Evolutionary conservation across 805 yeast species (phyloP).

Genomic region (Metschnikowia picachoensis): DNA sequence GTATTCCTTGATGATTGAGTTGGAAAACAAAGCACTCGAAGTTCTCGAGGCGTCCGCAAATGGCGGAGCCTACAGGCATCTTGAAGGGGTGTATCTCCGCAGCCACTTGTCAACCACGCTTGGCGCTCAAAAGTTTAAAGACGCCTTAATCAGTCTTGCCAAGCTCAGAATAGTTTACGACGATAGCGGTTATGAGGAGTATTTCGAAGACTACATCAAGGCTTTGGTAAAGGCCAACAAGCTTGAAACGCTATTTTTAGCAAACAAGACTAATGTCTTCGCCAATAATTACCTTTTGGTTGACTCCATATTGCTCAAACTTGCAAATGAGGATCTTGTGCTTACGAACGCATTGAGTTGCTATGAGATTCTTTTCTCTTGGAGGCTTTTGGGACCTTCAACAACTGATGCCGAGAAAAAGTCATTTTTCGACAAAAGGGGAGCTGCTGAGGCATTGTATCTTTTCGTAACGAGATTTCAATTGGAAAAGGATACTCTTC

Average conservation of each 20-base stretch:
- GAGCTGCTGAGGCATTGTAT: constrained; percentile 40
- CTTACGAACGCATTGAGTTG: constrained; percentile 29
- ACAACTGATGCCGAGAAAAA: background rate
- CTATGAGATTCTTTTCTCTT: constrained; percentile 38
- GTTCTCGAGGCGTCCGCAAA: constrained; percentile 10
- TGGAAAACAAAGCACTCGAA: constrained; percentile 27
- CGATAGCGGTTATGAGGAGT: constrained; percentile 12
- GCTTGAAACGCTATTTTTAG: constrained; percentile 24
- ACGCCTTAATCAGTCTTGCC: constrained; percentile 12
- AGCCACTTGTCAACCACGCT: constrained; percentile 12
- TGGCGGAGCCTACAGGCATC: background rate
- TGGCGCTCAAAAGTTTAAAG: constrained; percentile 8
- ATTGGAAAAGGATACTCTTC: constrained; percentile 20
- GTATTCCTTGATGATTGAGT: constrained; percentile 19
- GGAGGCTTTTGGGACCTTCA: constrained; percentile 29
- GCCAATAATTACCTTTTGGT: constrained; percentile 26
- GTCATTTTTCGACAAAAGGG: constrained; percentile 34
- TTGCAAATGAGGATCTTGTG: constrained; percentile 30
- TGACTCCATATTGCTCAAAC: constrained; percentile 30
- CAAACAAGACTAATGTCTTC: constrained; percentile 19
- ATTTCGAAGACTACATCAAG: constrained; percentile 25
- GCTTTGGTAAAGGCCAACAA: constrained; percentile 23
- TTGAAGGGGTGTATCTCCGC: constrained; percentile 9
- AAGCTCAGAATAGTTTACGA: constrained; percentile 4
- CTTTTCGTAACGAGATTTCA: constrained; percentile 35